These are phyloP conservation scores for Isoetes taiwanensis DNA, from an alignment of 75 land plant species.

Conservation along the genomic window DNA sequence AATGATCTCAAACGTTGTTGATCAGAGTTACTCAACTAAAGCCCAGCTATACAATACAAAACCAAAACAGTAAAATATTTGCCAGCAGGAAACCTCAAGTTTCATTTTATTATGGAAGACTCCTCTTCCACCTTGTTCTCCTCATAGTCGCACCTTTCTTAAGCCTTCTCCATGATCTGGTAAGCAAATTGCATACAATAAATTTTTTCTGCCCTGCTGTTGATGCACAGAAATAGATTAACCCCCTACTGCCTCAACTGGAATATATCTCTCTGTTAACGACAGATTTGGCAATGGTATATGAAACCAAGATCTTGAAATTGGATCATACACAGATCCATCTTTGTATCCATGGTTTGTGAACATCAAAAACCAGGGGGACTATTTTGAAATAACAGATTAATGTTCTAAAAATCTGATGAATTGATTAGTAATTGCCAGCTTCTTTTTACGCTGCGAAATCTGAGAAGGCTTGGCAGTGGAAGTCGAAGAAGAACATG, in stretches of 20 bases:
- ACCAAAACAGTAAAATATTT: no score
- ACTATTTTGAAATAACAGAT: not conserved
- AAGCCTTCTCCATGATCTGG: not conserved
- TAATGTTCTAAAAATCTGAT: not conserved
- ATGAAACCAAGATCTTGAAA: not conserved
- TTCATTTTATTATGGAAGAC: no score
- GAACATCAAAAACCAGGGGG: conserved; percentile 8
- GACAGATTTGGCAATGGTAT: not conserved
- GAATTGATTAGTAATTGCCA: not conserved
- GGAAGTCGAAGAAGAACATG: not conserved
- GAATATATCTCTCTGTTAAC: conserved; percentile 8
- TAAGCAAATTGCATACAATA: not conserved
- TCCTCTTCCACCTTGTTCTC: no score
- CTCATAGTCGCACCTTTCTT: no score
- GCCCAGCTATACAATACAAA: no score
- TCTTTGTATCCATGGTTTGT: conserved; percentile 5
- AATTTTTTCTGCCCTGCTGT: not conserved
- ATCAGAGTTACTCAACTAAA: not conserved
- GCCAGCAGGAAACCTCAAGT: no score
- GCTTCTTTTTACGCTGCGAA: not conserved
- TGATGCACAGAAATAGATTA: conserved; percentile 7
- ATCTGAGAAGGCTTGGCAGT: not conserved
- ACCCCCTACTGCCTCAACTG: not conserved
- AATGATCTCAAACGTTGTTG: no score
- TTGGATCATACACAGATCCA: not conserved